Percentiles rank a stretch among this genome's conserved stretches.
These are phyloP conservation scores for Phragmites australis DNA, from an alignment of 176 grass and related monocot species.

Conservation along the genomic window DNA sequence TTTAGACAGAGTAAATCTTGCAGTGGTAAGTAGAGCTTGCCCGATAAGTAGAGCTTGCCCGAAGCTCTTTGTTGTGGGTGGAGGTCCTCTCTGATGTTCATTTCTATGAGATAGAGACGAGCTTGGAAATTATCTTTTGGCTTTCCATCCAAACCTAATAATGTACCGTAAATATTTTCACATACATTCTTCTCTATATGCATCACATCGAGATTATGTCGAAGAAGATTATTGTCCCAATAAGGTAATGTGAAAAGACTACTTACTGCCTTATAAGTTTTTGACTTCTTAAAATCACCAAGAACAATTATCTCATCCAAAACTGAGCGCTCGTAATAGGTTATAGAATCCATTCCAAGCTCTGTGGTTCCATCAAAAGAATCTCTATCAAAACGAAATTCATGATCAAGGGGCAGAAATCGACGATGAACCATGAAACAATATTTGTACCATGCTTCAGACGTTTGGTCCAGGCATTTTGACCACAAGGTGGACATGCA, in stretches of 20 bases:
- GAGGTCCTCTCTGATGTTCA: background rate
- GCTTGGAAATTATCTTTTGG: background rate
- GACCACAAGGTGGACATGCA: background rate
- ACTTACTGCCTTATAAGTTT: background rate
- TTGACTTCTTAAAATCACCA: background rate
- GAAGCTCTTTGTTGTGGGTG: background rate
- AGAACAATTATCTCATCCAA: too few relatives aligned
- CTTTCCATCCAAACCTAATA: background rate
- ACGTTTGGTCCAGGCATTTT: background rate
- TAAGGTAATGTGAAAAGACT: background rate
- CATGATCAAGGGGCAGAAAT: background rate
- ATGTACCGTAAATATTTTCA: background rate
- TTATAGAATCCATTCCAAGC: background rate
- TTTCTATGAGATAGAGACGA: background rate
- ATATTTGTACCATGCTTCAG: background rate
- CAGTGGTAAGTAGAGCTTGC: background rate
- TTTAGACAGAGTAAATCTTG: too few relatives aligned
- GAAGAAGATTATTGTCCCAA: background rate
- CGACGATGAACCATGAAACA: background rate
- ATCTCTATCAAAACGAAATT: background rate
- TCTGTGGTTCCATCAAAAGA: background rate
- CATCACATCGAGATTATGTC: background rate
- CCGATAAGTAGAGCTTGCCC: background rate
- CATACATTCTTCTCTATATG: background rate
- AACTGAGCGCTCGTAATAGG: too few relatives aligned